phyloP scores from a whole-genome alignment of 1,284 basidiomycete species.

The Rhodotorula sp. region DNA sequence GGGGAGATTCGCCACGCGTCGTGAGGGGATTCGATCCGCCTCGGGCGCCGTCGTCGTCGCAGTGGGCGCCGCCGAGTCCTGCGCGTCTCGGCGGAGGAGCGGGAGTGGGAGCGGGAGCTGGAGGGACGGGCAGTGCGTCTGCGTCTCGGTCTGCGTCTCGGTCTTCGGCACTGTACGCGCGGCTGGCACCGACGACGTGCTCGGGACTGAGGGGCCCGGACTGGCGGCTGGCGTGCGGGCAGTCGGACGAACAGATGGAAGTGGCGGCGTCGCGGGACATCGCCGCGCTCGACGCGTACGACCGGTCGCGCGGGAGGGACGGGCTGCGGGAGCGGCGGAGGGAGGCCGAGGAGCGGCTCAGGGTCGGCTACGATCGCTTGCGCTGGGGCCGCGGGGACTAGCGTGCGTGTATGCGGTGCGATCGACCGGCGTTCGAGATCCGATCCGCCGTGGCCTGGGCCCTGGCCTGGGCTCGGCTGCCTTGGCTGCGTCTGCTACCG shows the following conservation, averaged over 20 bases:
- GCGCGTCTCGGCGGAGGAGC: background rate
- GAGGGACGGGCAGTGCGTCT: no score
- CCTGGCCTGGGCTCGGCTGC: no score
- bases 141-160: background rate
- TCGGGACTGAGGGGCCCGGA: slow-evolving; percentile 3
- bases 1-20: no score
- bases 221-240: background rate
- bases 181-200: no score
- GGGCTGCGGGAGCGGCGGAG: slow-evolving; percentile 1
- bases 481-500: no score
- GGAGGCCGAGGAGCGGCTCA: slow-evolving; percentile 20
- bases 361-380: slow-evolving; percentile 15
- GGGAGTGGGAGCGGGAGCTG: no score
- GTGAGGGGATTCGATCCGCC: no score
- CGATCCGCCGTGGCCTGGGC: no score
- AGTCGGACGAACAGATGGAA: slow-evolving; percentile 19
- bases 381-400: background rate
- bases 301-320: background rate
- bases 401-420: background rate
- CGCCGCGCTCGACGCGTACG: slow-evolving; percentile 19
- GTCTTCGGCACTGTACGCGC: background rate
- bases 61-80: background rate
- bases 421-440: no score
- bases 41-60: background rate
- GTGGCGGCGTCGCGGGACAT: slow-evolving; percentile 18